These are phyloP conservation scores for Erodium maritimum DNA, from an alignment of 345 rosid species.

Conservation along the genomic window DNA sequence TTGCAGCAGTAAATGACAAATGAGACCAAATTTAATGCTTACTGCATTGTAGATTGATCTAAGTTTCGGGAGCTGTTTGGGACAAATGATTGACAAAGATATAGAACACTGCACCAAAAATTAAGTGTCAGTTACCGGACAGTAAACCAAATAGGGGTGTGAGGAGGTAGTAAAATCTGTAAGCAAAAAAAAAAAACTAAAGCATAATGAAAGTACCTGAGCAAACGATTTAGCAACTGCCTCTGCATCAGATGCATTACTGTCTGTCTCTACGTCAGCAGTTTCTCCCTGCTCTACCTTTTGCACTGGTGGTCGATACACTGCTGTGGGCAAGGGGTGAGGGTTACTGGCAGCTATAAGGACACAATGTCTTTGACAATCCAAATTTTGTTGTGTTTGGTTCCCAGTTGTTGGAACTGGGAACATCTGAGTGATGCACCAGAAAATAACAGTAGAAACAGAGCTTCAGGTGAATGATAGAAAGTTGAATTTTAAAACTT, in stretches of 20 bases:
- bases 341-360: conserved; percentile 92
- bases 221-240: conserved; percentile 65
- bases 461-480: conserved; percentile 9
- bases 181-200: conserved; percentile 2
- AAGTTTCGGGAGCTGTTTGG: conserved; percentile 81
- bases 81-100: conserved; percentile 82
- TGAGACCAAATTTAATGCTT: conserved; percentile 20
- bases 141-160: background rate
- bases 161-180: conserved; percentile 3
- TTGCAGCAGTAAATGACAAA: background rate
- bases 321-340: conserved; percentile 83
- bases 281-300: conserved; percentile 51
- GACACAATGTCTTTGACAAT: conserved; percentile 77
- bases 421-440: conserved; percentile 54
- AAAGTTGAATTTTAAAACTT: too few relatives aligned
- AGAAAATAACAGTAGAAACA: conserved; percentile 13
- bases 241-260: conserved; percentile 82
- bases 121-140: conserved; percentile 15
- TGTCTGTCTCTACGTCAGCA: conserved; percentile 45
- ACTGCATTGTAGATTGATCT: conserved; percentile 71
- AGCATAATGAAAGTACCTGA: conserved; percentile 31
- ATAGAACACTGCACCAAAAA: conserved; percentile 54
- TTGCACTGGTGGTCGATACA: conserved; percentile 62
- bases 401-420: conserved; percentile 37
- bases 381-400: conserved; percentile 53